Conservation (phyloP, 2,329 filamentous ascomycete species). For the Lojkania enalia region DNA sequence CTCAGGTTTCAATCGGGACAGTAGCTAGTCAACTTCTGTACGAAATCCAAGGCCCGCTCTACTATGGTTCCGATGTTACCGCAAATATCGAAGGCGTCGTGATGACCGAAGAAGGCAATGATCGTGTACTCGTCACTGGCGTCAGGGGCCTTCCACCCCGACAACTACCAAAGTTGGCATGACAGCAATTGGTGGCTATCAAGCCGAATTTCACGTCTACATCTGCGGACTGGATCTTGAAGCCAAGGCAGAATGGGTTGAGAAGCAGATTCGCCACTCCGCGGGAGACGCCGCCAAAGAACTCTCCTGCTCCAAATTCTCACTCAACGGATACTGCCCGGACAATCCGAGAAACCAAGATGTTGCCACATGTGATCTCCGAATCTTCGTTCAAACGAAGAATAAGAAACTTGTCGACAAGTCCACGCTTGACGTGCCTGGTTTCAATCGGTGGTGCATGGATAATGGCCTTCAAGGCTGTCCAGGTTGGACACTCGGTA, state of each 20-base stretch:
- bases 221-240: constrained; percentile 48
- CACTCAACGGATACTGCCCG: constrained; percentile 27
- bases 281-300: constrained; percentile 31
- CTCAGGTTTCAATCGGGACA: constrained; percentile 48
- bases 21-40: constrained; percentile 52
- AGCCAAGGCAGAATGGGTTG: constrained; percentile 48
- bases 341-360: constrained; percentile 33
- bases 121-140: constrained; percentile 54
- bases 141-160: constrained; percentile 43
- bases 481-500: constrained; percentile 20
- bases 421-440: constrained; percentile 15
- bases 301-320: constrained; percentile 42
- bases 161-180: constrained; percentile 51
- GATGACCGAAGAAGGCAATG: constrained; percentile 53
- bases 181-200: constrained; percentile 49
- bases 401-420: constrained; percentile 33
- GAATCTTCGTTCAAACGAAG: constrained; percentile 33
- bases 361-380: constrained; percentile 37
- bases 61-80: constrained; percentile 59
- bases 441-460: constrained; percentile 20
- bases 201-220: constrained; percentile 49
- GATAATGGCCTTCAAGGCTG: constrained; percentile 20
- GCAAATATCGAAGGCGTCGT: constrained; percentile 52
- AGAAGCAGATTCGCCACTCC: constrained; percentile 40
- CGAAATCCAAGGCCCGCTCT: constrained; percentile 33